These are phyloP conservation scores for Aspergillus texensis DNA, from an alignment of 2,329 filamentous ascomycete species.

Conservation along the genomic window DNA sequence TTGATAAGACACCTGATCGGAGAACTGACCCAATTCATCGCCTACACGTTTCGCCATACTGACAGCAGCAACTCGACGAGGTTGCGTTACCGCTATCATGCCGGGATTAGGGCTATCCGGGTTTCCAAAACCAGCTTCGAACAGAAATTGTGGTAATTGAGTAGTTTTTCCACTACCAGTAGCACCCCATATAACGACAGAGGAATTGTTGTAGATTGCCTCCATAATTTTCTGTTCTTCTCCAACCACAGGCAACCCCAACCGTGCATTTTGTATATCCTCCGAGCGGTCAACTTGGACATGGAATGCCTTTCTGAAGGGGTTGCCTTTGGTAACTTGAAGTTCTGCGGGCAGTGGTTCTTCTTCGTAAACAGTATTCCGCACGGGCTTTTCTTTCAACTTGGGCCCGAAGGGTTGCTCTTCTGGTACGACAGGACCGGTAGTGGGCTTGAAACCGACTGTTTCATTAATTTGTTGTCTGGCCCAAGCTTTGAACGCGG, in stretches of 20 bases:
- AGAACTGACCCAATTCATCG: slow-evolving; percentile 78
- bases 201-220: slow-evolving; percentile 86
- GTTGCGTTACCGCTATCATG: slow-evolving; percentile 94
- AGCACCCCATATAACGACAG: slow-evolving; percentile 88
- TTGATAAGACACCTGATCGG: slow-evolving; percentile 82
- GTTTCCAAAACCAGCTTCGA: slow-evolving; percentile 88
- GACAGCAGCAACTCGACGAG: slow-evolving; percentile 89
- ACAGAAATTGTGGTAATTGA: slow-evolving; percentile 94
- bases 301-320: slow-evolving; percentile 72
- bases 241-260: slow-evolving; percentile 84
- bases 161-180: slow-evolving; percentile 98
- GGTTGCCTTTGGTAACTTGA: slow-evolving; percentile 41
- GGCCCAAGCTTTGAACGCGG: slow-evolving; percentile 93
- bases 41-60: slow-evolving; percentile 94
- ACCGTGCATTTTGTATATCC: slow-evolving; percentile 75
- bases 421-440: slow-evolving; percentile 34
- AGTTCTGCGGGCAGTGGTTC: slow-evolving; percentile 45
- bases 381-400: slow-evolving; percentile 32
- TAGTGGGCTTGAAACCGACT: slow-evolving; percentile 66
- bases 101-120: slow-evolving; percentile 78
- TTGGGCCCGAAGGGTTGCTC: slow-evolving; percentile 33
- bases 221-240: slow-evolving; percentile 99
- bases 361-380: slow-evolving; percentile 41
- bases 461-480: slow-evolving; percentile 82
- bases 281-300: slow-evolving; percentile 70